Evolutionary conservation across 1,284 basidiomycete genomes (phyloP).

Genomic region (Thecaphora thlaspeos): DNA sequence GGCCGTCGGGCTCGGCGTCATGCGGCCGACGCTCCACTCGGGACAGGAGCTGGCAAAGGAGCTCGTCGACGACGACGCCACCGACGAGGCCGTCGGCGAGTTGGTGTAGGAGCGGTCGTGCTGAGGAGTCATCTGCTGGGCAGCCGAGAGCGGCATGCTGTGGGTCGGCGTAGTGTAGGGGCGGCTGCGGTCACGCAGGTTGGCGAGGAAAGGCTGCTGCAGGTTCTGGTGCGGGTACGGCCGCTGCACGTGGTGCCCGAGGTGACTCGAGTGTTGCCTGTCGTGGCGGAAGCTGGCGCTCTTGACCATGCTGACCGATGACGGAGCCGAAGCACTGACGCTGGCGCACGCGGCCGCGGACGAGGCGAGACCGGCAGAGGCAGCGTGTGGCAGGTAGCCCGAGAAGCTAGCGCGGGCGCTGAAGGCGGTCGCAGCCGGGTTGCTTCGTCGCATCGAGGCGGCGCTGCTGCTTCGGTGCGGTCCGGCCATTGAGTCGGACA

Average conservation of each 20-base stretch:
- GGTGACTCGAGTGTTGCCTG: conserved; percentile 6
- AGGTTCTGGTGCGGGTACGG: too few species aligned
- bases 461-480: conserved; percentile 12
- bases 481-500: conserved; percentile 26
- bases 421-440: conserved; percentile 13
- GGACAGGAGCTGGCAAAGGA: conserved; percentile 26
- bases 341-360: neutral
- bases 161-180: conserved; percentile 44
- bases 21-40: conserved; percentile 15
- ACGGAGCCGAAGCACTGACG: conserved; percentile 20
- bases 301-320: conserved; percentile 26
- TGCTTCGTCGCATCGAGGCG: neutral
- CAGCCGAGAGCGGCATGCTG: conserved; percentile 18
- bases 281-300: conserved; percentile 33
- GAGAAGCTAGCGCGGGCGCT: conserved; percentile 35
- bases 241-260: too few species aligned
- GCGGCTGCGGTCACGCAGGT: conserved; percentile 26
- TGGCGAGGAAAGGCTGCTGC: conserved; percentile 31
- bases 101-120: conserved; percentile 18
- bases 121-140: conserved; percentile 5
- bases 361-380: too few species aligned
- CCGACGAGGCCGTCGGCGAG: conserved; percentile 26
- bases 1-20: conserved; percentile 39
- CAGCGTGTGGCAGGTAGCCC: conserved; percentile 8
- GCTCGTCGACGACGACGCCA: conserved; percentile 37